Evolutionary conservation across 2,329 filamentous ascomycete species (phyloP).

Genomic region (Neurospora sp.): DNA sequence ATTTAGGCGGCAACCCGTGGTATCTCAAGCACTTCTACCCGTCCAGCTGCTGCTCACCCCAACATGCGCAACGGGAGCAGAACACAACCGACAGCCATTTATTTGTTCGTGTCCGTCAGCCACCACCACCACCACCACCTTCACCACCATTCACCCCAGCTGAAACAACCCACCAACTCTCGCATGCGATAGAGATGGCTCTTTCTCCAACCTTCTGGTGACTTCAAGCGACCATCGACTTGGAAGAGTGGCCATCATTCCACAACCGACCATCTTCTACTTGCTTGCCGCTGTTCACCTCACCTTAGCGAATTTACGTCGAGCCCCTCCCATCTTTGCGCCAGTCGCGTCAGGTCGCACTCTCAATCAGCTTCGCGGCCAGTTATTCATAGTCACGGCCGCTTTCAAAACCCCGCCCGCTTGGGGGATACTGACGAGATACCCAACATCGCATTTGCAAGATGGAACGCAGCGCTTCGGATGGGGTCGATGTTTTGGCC

Average conservation of each 20-base stretch:
- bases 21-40: not conserved
- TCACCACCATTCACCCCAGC: not conserved
- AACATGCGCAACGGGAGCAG: not conserved
- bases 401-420: not conserved
- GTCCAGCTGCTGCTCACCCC: not conserved
- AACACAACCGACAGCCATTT: not conserved
- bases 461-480: slow-evolving; percentile 19
- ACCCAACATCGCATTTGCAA: not conserved
- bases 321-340: not conserved
- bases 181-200: not conserved
- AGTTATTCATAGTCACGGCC: not conserved
- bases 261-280: not conserved
- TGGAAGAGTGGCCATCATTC: not conserved
- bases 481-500: slow-evolving; percentile 8
- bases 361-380: not conserved
- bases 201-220: not conserved
- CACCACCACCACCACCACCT: not conserved
- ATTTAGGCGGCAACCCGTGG: not conserved
- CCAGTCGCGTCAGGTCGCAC: not conserved
- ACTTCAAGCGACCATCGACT: not conserved
- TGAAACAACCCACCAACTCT: not conserved
- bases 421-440: not conserved
- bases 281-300: not conserved
- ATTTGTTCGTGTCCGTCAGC: not conserved
- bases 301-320: not conserved